Evolutionary conservation across 2,329 filamentous ascomycete genomes (phyloP), one percentile per base, ranked within the genome.

Genomic region (Hortaea sp.): DNA sequence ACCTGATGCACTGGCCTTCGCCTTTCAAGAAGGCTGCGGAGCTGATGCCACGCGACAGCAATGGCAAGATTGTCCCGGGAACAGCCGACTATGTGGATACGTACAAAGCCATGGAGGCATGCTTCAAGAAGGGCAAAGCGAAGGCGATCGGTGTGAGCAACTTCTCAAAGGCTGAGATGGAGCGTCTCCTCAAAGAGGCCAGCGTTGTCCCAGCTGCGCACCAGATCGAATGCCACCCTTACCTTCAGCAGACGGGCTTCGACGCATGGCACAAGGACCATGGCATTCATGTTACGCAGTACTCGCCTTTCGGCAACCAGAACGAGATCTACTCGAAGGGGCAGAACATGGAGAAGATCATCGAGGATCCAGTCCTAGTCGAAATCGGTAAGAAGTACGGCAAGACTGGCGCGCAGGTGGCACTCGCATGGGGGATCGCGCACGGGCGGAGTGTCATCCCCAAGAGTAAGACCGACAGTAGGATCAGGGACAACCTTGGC

Each of bases 1-100:
- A 77, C 62, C 70, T 85, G 48, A 84, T 88, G 60, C 81, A 85
- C 65, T 86, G 75, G 73, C 77, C 77, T 0, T 69, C 71, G 7
- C 67, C 77, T 1, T 79, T 76, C 43, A 69, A 70, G 41, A 65
- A 69, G 27, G 69, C 72, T n/a, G 63, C 67, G 20, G 64, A 70
- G 5, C 51, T 67, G 37, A 68, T 75, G 42, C 74, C 75, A 3
- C 72, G 71, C 50, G 57, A 66, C 27, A 56, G 70, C 44, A 69
- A 68, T 29, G 71, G 71, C 43, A 58, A 59, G 13, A 58, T 62
- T 4, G 53, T 63, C n/a, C 55, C 66, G 1, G 70, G 66, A 11
- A 60, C 71, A 32, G 64, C 68, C 42, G 73, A 76, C 54, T 71
- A 69, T 46, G 64, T 75, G 30, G 73, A 75, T 32, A 75, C 73